Evolutionary conservation across 164 flowering plant species (phyloP), one percentile per base, ranked within the genome.

Genomic region (Kalanchoe fedtschenkoi): DNA sequence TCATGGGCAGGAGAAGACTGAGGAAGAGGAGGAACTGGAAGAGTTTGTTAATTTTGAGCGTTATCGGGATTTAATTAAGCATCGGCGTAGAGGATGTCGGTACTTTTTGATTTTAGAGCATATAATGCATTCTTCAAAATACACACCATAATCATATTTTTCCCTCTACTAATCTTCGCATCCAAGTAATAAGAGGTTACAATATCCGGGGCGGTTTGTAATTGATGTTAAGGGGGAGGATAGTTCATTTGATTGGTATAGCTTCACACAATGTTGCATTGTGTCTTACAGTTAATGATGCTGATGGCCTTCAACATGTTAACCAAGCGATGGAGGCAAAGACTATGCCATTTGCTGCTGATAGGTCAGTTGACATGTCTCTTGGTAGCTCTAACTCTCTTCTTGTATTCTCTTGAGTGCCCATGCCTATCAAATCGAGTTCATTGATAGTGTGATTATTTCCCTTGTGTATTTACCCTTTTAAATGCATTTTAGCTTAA

Each of bases 71-170:
- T 85, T 90, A 85, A 88, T 92, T 86, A 93, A 93, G 88, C 98
- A 83, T 85, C 98, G 87, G 39, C 98, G 95, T 80, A 90, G 93
- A 90, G 97, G 98, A 93, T 93, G 98, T 90, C 96, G 96, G 98
- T 93, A 93, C 90, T 88, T 89, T 77, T 89, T 87, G 59, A 62
- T 74, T 75, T 70, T 58, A 65, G 32, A 32, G 62, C 32, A 33
- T 72, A 43, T 60, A 51, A 46, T 62, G 10, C 21, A 37, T 69
- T 70, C 33, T 58, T 59, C 42, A 42, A 34, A 46, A 29, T 65
- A 2, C 53, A 34, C 55, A 60, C 37, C 46, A 47, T 37, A 51
- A 21, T 60, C 37, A 11, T 63, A 39, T 37, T 22, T 42, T 22
- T 65, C 58, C 44, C 51, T 8, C 8, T 17, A 47, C 21, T 63